These are phyloP conservation scores for Alternaria sp. DNA, from an alignment of 2,329 filamentous ascomycete genomes.

Conservation along the genomic window DNA sequence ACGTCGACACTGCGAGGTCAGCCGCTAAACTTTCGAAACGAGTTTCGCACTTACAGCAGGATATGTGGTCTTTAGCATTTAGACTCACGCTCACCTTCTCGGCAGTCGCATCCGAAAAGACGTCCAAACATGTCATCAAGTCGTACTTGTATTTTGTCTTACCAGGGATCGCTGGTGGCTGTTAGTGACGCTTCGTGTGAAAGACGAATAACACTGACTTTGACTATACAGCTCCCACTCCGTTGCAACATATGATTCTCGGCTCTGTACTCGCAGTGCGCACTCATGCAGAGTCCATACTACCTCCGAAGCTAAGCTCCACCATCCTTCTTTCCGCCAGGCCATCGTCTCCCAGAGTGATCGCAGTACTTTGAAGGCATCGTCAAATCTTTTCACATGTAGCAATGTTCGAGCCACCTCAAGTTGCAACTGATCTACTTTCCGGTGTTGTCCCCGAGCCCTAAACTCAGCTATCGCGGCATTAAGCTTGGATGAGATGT, in stretches of 20 bases:
- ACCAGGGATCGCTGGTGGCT: slow-evolving; percentile 33
- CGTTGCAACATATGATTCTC: slow-evolving; percentile 58
- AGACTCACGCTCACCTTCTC: slow-evolving; percentile 55
- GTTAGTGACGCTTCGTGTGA: slow-evolving; percentile 13
- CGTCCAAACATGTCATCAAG: slow-evolving; percentile 55
- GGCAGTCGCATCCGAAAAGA: slow-evolving; percentile 41
- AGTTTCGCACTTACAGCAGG: no score
- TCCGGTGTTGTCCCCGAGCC: slow-evolving; percentile 59
- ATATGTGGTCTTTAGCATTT: slow-evolving; percentile 55
- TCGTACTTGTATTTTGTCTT: slow-evolving; percentile 51
- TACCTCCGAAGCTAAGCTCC: slow-evolving; percentile 60
- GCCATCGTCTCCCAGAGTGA: slow-evolving; percentile 62
- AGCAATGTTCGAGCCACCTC: slow-evolving; percentile 63
- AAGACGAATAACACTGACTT: slow-evolving; percentile 23
- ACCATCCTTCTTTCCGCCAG: slow-evolving; percentile 69
- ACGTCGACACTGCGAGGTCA: slow-evolving; percentile 53
- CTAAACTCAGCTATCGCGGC: slow-evolving; percentile 59
- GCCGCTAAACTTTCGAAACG: no score
- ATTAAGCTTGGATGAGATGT: slow-evolving; percentile 58
- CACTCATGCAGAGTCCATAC: slow-evolving; percentile 62
- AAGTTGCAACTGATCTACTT: slow-evolving; percentile 61
- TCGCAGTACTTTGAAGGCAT: slow-evolving; percentile 59
- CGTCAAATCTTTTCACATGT: slow-evolving; percentile 55
- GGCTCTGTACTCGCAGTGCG: slow-evolving; percentile 54
- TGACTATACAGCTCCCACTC: slow-evolving; percentile 62